Percentiles rank a stretch among this genome's conserved stretches.
phyloP scores from a whole-genome alignment of 176 grass and related monocot genomes.

The Tillandsia fasciculata region DNA sequence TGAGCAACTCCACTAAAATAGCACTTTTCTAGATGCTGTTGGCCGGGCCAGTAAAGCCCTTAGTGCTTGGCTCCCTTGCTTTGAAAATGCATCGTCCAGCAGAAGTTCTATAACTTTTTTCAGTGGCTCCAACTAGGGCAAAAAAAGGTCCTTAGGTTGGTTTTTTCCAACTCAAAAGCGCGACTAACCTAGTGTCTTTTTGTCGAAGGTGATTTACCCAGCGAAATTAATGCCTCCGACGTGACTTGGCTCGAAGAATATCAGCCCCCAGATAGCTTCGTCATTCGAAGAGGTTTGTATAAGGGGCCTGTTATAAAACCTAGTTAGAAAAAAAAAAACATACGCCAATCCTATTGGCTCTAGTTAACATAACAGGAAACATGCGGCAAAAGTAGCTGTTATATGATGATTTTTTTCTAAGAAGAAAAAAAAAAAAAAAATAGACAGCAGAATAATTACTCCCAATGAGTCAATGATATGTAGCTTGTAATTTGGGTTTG shows the following conservation, averaged over 20 bases:
- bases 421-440: no score
- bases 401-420: conserved; percentile 5
- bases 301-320: conserved; percentile 64
- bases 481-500: conserved; percentile 14
- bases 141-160: no score
- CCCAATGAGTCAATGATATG: conserved; percentile 13
- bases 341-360: neutral
- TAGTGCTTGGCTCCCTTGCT: no score
- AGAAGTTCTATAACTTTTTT: no score
- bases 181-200: conserved; percentile 13
- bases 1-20: no score
- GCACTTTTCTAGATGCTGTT: no score
- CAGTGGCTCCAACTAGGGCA: no score
- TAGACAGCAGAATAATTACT: conserved; percentile 7
- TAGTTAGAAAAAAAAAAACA: conserved; percentile 14
- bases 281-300: conserved; percentile 74
- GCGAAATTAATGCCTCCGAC: conserved; percentile 48
- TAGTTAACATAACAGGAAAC: no score
- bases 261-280: conserved; percentile 85
- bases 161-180: neutral
- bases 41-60: no score
- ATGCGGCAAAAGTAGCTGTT: no score
- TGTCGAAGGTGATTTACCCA: conserved; percentile 39
- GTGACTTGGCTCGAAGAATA: conserved; percentile 81
- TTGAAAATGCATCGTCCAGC: no score